Percentiles rank a stretch among this genome's conserved stretches.
phyloP scores from a whole-genome alignment of 345 rosid genomes.

The Populus deltoides region DNA sequence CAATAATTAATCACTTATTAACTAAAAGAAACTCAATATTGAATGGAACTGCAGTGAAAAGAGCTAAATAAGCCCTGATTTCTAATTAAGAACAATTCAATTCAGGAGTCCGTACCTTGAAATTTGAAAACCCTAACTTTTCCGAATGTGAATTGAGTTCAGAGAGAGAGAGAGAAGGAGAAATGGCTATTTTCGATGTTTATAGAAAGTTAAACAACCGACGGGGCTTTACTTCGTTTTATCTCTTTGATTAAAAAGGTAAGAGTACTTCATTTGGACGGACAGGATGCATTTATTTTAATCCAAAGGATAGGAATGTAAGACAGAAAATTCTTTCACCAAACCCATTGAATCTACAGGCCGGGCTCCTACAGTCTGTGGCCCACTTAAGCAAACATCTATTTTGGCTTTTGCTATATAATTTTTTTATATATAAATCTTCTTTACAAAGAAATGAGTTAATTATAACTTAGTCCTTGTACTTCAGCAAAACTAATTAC shows the following conservation, averaged over 20 bases:
- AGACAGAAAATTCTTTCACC: neutral
- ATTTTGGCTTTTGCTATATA: too few relatives aligned
- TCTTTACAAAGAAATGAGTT: too few relatives aligned
- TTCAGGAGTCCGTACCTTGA: neutral
- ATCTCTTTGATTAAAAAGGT: neutral
- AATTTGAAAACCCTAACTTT: neutral
- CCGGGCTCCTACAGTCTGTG: neutral
- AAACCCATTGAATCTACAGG: neutral
- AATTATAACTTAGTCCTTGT: too few relatives aligned
- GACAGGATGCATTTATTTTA: slow-evolving; percentile 3
- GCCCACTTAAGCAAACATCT: neutral
- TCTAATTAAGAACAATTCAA: too few relatives aligned
- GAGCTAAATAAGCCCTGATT: neutral
- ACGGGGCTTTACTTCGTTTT: neutral
- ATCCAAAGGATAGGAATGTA: slow-evolving; percentile 9
- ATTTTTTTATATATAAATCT: too few relatives aligned
- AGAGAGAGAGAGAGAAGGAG: neutral
- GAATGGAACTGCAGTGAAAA: neutral
- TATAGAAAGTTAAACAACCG: neutral
- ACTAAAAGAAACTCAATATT: neutral
- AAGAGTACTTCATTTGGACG: neutral
- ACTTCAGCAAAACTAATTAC: too few relatives aligned
- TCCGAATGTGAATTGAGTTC: neutral
- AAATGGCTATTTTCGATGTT: neutral
- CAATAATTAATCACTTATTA: neutral